phyloP scores from a whole-genome alignment of 331 rosid species.

The Acacia pycnantha region DNA sequence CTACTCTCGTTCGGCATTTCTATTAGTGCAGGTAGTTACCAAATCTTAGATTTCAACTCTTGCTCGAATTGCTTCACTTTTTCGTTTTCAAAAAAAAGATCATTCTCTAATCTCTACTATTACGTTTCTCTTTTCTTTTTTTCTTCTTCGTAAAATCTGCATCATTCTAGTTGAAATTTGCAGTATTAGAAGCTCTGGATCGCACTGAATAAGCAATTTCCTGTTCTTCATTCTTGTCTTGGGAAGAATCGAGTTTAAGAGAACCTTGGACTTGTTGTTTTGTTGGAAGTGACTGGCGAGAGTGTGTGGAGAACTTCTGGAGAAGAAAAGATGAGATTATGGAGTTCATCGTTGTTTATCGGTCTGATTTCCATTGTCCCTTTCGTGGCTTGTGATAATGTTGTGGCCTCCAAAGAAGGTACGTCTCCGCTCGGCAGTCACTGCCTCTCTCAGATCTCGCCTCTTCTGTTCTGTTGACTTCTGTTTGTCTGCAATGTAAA shows the following conservation, averaged over 20 bases:
- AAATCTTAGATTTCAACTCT: conserved; percentile 42
- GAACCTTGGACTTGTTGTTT: conserved; percentile 36
- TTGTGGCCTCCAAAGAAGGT: conserved; percentile 70
- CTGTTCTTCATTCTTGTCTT: conserved; percentile 23
- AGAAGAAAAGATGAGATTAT: conserved; percentile 61
- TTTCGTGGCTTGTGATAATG: conserved; percentile 44
- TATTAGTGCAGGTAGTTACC: conserved; percentile 40
- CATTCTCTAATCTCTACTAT: not conserved
- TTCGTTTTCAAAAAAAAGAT: not conserved
- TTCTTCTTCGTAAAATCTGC: conserved; percentile 12
- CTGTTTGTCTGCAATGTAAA: conserved; percentile 26
- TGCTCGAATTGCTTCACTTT: not conserved
- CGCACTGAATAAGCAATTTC: conserved; percentile 1
- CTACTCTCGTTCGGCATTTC: conserved; percentile 20
- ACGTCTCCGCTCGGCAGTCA: conserved; percentile 19
- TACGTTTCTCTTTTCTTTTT: conserved; percentile 3
- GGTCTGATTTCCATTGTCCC: conserved; percentile 48
- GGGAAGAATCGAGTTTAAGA: conserved; percentile 8
- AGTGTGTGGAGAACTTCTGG: conserved; percentile 30
- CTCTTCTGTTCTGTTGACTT: conserved; percentile 26
- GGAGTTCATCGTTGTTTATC: conserved; percentile 51
- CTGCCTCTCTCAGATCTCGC: conserved; percentile 62
- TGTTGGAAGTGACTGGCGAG: conserved; percentile 8
- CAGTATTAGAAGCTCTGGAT: conserved; percentile 28
- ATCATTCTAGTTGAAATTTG: not conserved